Evolutionary conservation across 805 yeast species (phyloP).

Genomic region (Priceomyces fermenticarens): DNA sequence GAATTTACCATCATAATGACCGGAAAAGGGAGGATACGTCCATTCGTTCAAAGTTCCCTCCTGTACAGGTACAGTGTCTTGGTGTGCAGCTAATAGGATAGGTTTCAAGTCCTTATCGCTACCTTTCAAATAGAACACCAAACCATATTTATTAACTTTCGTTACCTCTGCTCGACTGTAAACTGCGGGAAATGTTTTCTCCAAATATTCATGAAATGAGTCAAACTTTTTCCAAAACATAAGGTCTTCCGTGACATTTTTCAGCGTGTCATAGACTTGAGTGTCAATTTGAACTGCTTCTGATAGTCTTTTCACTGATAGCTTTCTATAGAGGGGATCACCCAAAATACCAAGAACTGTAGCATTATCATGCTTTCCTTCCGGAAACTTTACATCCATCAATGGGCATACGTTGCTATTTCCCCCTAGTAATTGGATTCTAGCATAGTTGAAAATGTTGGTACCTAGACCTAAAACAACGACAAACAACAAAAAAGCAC

Average conservation of each 20-base stretch:
- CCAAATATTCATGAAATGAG: conserved; percentile 51
- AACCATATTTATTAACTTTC: conserved; percentile 58
- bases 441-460: conserved; percentile 15
- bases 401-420: conserved; percentile 11
- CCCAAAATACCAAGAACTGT: conserved; percentile 26
- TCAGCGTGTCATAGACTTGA: conserved; percentile 52
- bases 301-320: conserved; percentile 43
- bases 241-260: conserved; percentile 50
- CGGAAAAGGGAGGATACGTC: conserved; percentile 62
- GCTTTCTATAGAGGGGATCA: conserved; percentile 21
- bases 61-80: conserved; percentile 79
- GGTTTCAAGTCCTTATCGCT: conserved; percentile 59
- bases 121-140: conserved; percentile 65
- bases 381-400: conserved; percentile 6
- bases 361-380: conserved; percentile 20
- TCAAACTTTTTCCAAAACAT: conserved; percentile 42
- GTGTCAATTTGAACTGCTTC: conserved; percentile 68
- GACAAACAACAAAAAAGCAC: conserved; percentile 9
- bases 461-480: conserved; percentile 15
- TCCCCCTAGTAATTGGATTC: conserved; percentile 9
- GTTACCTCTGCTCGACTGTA: conserved; percentile 48
- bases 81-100: conserved; percentile 68
- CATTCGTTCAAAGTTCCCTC: conserved; percentile 53
- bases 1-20: conserved; percentile 58
- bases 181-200: conserved; percentile 52